Evolutionary conservation across 2,329 filamentous ascomycete species (phyloP), one percentile per base, ranked within the genome.

Genomic region (Botrytis aclada): DNA sequence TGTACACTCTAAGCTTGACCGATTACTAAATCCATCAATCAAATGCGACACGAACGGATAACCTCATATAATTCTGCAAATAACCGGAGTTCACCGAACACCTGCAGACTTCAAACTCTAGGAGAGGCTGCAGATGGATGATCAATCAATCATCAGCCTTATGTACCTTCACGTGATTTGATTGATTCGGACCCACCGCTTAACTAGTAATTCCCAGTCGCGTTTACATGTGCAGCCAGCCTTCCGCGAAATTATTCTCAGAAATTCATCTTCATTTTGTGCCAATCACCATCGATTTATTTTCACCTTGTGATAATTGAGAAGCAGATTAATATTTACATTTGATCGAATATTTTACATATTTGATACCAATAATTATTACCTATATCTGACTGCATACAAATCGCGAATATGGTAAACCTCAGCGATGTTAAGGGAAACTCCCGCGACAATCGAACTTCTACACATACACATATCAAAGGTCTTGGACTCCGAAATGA

Each of bases 391-490:
- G 62, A 65, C 41, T 45, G 22, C 63, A 65, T 18, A 1, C 10
- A 47, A 34, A 47, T 65, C 39, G 79, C 81, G 78, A 65, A 65
- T 25, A 95, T 95, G 92, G 93, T 95, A 79, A 92, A 94, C 83
- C 94, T 96, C 84, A 97, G 93, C 86, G 94, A 97, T 85, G 93
- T 97, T 81, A 97, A 97, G 87, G 92, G 92, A 85, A 95, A 94
- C 85, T 90, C 91, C 85, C 94, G 96, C 86, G 95, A 98, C 83
- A 96, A 97, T 85, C 91, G 96, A 81, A 99, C 96, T 65, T 95
- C 96, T 75, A 93, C 95, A 78, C 96, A 99, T 84, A 98, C 95
- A 70, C 96, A 99, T 84, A 99, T 99, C 88, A 97, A 94, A 82
- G 96, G 96, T 69, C 87, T 99, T 58, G 96, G 96, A 29, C 85